Base-by-base conservation (phyloP, 306 rosid genomes). In the Urtica urens region DNA sequence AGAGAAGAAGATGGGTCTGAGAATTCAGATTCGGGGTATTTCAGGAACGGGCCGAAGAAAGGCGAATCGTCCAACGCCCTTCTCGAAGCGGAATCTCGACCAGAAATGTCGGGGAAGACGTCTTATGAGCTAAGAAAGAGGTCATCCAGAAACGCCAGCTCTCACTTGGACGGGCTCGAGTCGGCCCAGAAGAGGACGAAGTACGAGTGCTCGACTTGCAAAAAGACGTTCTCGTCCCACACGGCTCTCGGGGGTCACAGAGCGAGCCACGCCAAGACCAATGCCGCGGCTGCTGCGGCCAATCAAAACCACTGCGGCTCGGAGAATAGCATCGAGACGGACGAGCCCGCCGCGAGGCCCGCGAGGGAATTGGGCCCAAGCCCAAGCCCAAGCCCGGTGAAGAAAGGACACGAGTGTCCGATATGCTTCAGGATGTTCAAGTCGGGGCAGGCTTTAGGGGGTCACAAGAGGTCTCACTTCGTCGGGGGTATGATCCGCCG, bases 361-460 rank as follows among this genome's bases (percentile, higher is more conserved):
- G 26, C 52, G 28, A 73, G 60, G 64, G 73, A 71, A 43, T 21
- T 67, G 55, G 76, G 64, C 49, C 51, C 90, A 31, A 83, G 72
- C 72, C 72, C 43, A 38, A 84, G 60, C 69, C n/a, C n/a, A n/a
- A n/a, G n/a, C n/a, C n/a, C n/a, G n/a, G n/a, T n/a, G n/a, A n/a
- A n/a, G n/a, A 84, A 63, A 60, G 83, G 71, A 24, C 88, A 88
- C 55, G 94, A 80, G 48, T 88, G 96, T 38, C 95, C 95, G 46
- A 72, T 88, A 31, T 88, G 96, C 78, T 72, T 67, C 77, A 76
- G 58, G 17, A 69, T 69, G 34, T 83, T 80, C 78, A 62, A 64
- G 72, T 83, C 96, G 23, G 95, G 96, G 34, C 96, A 88, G 73
- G 96, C 96, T 31, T 76, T 88, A 46, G 96, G 96, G 3, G 96